Evolutionary conservation across 805 yeast genomes (phyloP), one percentile per base, ranked within the genome.

Genomic region (Metschnikowia proteae): DNA sequence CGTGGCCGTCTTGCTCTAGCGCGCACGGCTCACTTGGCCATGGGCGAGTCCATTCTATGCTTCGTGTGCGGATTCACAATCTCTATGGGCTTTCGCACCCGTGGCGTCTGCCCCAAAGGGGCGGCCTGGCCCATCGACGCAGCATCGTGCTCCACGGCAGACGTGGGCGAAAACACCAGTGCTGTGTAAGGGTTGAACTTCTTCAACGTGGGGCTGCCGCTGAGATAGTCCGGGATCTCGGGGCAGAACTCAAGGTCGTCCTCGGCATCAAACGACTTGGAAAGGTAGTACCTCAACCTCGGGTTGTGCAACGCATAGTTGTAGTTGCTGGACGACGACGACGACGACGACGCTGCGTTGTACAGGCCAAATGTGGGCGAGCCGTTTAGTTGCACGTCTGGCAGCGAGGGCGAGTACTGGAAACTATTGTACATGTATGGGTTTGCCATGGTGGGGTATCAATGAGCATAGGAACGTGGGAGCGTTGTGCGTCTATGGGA

Each of bases 181-280:
- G 87, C 82, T 3, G 86, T 82, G 60, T 83, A 82, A 4, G 88
- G 88, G 61, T 83, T 83, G 67, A 82, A 83, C 62, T 76, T 81
- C 59, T 75, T 77, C 51, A 66, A 60, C 17, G 64, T 59, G 11
- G 74, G 73, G 48, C 70, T 64, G 9, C 52, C 49, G 26, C 35
- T 29, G 9, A 52, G 54, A 37, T 55, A 50, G 23, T 73, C 76
- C 7, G 75, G 74, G 33, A 78, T 79, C 40, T 79, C 84, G 1
- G 86, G 86, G 56, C 86, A 81, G 53, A 81, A 81, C 61, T 81
- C 85, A 57, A 81, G 60, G 60, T 81, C 86, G 58, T 81, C 86
- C 57, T 81, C 86, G 6, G 75, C 56, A 50, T 81, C 86, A 63
- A 81, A 81, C 30, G 82, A 80, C 55, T 81, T 81, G 23, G 82